Evolutionary conservation across 108 stramenopile species (phyloP).

Genomic region (Stephanodiscus triporus): DNA sequence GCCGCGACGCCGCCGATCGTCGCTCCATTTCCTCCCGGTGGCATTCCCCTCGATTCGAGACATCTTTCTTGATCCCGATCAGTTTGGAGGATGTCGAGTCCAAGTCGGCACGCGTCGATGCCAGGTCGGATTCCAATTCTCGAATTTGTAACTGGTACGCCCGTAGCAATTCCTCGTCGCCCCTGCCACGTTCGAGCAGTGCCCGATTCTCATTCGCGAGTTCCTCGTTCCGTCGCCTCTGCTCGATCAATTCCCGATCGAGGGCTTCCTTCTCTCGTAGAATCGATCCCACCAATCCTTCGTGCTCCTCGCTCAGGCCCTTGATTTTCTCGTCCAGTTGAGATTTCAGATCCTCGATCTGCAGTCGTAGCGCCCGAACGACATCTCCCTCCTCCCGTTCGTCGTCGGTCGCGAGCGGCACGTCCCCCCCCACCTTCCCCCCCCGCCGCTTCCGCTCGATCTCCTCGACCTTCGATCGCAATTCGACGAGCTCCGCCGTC

Average conservation of each 20-base stretch:
- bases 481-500: slow-evolving; percentile 39
- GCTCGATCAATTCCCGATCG: slow-evolving; percentile 15
- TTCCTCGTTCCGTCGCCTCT: slow-evolving; percentile 10
- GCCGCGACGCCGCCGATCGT: not conserved
- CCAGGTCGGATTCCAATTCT: slow-evolving; percentile 19
- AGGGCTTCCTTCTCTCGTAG: slow-evolving; percentile 33
- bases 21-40: slow-evolving; percentile 5
- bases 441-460: not conserved
- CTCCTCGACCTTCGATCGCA: slow-evolving; percentile 47
- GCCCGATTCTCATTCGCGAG: not conserved
- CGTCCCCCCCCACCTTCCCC: not conserved
- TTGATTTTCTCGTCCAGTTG: slow-evolving; percentile 2
- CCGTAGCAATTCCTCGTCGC: slow-evolving; percentile 3
- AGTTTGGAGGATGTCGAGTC: slow-evolving; percentile 9
- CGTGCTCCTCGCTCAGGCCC: not conserved
- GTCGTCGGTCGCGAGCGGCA: not conserved
- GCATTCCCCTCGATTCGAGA: not conserved
- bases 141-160: slow-evolving; percentile 24
- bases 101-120: slow-evolving; percentile 7
- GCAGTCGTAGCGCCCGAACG: slow-evolving; percentile 12
- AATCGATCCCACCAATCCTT: slow-evolving; percentile 6
- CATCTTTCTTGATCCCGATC: slow-evolving; percentile 4
- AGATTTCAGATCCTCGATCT: slow-evolving; percentile 21
- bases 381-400: not conserved
- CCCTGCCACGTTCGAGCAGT: not conserved